phyloP scores from a whole-genome alignment of 192 early-diverging fungal species.

The Backusella sp. region DNA sequence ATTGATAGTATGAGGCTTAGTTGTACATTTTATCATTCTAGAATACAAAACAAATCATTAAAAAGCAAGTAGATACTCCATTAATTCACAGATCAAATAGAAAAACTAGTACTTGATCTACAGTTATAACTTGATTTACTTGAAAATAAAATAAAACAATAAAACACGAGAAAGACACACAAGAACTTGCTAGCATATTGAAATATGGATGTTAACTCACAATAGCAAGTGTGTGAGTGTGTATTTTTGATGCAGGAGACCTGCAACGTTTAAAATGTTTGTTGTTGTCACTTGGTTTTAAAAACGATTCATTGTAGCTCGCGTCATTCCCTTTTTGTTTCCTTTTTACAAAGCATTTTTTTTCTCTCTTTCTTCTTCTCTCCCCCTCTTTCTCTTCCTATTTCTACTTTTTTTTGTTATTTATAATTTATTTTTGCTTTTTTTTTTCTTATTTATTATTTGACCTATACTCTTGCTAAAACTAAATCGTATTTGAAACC shows the following conservation, averaged over 20 bases:
- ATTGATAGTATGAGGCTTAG: not conserved
- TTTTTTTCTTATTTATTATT: not conserved
- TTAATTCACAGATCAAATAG: not conserved
- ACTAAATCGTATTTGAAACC: not conserved
- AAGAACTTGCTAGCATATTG: not conserved
- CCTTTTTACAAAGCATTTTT: not conserved
- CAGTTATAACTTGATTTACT: not conserved
- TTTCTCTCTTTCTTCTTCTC: not conserved
- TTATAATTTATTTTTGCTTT: not conserved
- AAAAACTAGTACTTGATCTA: not conserved
- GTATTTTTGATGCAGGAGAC: not conserved
- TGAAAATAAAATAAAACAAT: not conserved
- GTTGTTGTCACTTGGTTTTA: slow-evolving; percentile 10
- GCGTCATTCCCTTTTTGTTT: slow-evolving; percentile 5
- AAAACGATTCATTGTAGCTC: slow-evolving; percentile 9
- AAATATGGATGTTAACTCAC: not conserved
- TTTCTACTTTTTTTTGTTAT: not conserved
- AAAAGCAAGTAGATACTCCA: not conserved
- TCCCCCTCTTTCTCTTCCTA: not conserved
- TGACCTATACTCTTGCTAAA: not conserved
- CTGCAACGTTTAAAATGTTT: slow-evolving; percentile 9
- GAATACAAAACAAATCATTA: not conserved
- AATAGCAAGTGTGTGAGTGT: not conserved
- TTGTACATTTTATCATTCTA: not conserved
- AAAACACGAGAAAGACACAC: not conserved